Conservation (phyloP, 2,329 filamentous ascomycete genomes). For the Cordyceps farinosa region DNA sequence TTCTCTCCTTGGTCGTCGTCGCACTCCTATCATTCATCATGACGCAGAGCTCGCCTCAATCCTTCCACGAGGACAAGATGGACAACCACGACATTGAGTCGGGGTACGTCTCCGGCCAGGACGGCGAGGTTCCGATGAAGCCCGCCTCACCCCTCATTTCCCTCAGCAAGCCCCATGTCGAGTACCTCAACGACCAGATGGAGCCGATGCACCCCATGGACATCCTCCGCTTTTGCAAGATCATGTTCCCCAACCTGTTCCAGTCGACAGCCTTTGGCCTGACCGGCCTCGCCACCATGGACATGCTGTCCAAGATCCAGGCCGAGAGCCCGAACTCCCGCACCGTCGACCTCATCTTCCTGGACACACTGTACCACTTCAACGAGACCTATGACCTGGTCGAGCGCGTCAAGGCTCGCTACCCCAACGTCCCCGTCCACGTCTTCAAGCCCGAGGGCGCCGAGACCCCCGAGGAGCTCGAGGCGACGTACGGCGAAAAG, state of each 20-base stretch:
- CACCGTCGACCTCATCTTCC: constrained; percentile 68
- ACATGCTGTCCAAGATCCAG: constrained; percentile 78
- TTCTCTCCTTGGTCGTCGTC: constrained; percentile 21
- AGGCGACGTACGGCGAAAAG: constrained; percentile 72
- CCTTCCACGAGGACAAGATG: constrained; percentile 40
- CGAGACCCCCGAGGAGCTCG: constrained; percentile 72
- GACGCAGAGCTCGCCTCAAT: constrained; percentile 38
- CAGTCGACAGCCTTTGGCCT: constrained; percentile 82
- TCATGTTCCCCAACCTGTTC: constrained; percentile 84
- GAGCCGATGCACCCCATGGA: constrained; percentile 86
- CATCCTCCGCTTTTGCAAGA: constrained; percentile 87
- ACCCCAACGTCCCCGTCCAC: constrained; percentile 78
- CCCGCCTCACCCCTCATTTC: constrained; percentile 65
- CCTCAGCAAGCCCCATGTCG: constrained; percentile 83
- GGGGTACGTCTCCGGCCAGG: constrained; percentile 68
- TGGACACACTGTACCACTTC: constrained; percentile 83
- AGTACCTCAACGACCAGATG: constrained; percentile 86
- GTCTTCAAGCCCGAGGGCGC: constrained; percentile 82
- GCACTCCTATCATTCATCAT: constrained; percentile 35
- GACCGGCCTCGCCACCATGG: constrained; percentile 75
- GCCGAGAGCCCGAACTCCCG: constrained; percentile 57
- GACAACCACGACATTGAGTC: constrained; percentile 61
- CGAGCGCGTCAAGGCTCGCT: constrained; percentile 69
- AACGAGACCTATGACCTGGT: constrained; percentile 71
- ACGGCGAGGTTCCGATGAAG: constrained; percentile 36